Evolutionary conservation across 2,329 filamentous ascomycete genomes (phyloP), one percentile per base, ranked within the genome.

Genomic region (Arthrobotrys iridis): DNA sequence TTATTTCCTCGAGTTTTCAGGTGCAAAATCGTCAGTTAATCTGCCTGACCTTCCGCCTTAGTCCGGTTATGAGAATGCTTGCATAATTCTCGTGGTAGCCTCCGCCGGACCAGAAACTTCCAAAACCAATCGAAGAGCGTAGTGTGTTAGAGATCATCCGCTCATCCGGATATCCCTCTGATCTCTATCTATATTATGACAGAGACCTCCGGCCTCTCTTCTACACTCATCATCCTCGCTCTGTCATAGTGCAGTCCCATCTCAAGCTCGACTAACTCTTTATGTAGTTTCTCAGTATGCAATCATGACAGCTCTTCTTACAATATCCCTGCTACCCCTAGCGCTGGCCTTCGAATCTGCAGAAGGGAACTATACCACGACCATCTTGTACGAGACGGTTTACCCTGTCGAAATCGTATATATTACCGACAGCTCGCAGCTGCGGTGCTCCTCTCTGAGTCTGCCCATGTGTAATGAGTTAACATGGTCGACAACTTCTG

Each of bases 401-500:
- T 58, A 73, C 20, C 68, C 68, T 0, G 33, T 24, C 28, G 33
- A 28, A 10, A 73, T 60, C 7, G 24, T 73, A 33, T 45, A 65
- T n/a, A 10, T 65, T n/a, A 73, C 48, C 7, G 15, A 52, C 15
- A 26, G 26, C 26, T 37, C 26, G 13, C n/a, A 46, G 5, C 13
- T 33, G 28, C 28, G 37, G 22, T 55, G 48, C 48, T 37, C 30
- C 22, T 55, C 48, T 3, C 15, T 37, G 8, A 8, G 48, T 8
- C 43, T 73, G 3, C 60, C 43, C 7, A 40, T 30, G 43, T 73
- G 68, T 18, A 10, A 41, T 13, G 28, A 65, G 11, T 2, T 59
- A 35, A 48, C 50, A 41, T 46, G 28, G 58, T 13, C 13, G 24
- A 50, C 52, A 6, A 30, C 4, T 40, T 30, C 15, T 22, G 4